Evolutionary conservation across 495 filamentous ascomycete genomes (phyloP), one percentile per base, ranked within the genome.

Genomic region (Xylaria telfairii): DNA sequence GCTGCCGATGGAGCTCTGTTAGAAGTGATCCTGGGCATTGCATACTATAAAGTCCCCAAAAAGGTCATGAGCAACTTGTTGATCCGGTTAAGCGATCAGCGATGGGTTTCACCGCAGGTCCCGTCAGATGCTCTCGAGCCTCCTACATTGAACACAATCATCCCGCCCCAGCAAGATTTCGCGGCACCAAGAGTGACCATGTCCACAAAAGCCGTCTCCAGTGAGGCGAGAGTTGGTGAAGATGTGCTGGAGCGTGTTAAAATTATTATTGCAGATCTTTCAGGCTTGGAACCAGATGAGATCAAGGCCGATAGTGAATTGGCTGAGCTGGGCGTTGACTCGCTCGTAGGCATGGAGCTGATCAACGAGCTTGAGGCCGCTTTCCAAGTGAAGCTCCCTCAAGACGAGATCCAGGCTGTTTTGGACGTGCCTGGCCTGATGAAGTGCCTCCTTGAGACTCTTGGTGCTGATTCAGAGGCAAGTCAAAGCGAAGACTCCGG

Each of bases 251-350:
- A 54, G 4, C 2, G 2, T 4, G 21, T 79, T 1, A 76, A 70
- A 41, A 59, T 24, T 1, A 46, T 82, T 1, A 42, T 84, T 4
- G 72, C 73, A 0, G 74, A 80, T 13, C 30, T 87, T 4, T 84
- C 81, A 30, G 85, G 86, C 1, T 66, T 88, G 0, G 81, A 86
- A 24, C 56, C 75, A 0, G 65, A 75, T 3, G 84, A 87, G 21
- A 83, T 89, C 8, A 65, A 74, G 8, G 69, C 74, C 21, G 76
- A 83, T 30, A 75, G 72, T 0, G 72, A 80, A 4, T 76, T 88
- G 28, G 81, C 80, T 8, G 84, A 88, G 21, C 44, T 87, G 10
- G 86, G 87, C 0, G 85, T 90, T 17, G 87, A 90, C 66, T 90
- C 86, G 0, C 77, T 90, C 0, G 81, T 87, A 76, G 84, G 82